Evolutionary conservation across 2,329 filamentous ascomycete species (phyloP), one percentile per base, ranked within the genome.

Genomic region (Blastomyces gilchristii): DNA sequence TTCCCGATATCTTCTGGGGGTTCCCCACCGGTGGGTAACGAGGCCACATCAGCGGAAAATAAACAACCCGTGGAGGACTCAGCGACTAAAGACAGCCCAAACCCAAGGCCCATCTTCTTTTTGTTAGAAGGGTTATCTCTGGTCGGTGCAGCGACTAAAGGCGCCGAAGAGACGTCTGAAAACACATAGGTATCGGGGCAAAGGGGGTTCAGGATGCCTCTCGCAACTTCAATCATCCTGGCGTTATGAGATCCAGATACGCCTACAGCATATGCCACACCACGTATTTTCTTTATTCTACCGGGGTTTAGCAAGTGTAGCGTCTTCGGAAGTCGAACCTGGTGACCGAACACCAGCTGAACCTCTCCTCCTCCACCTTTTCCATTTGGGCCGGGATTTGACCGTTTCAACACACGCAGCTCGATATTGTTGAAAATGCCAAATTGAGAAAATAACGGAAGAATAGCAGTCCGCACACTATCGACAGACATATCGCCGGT

Each of bases 161-260:
- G 83, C 12, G 86, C 84, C 56, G 80, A 79, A 25, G 83, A 83
- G 12, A 87, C 81, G 69, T 88, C 86, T 12, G 85, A 86, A 75
- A 87, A 96, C 67, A 99, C 87, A 74, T 97, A 94, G 53, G 96
- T 93, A 72, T 99, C 94, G 7, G 88, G 85, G 3, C 90, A 87
- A 63, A 99, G 82, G 4, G 86, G 82, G 74, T 99, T 99, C 57
- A 99, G 81, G 12, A 99, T 83, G 58, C 91, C 91, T 69, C 93
- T 83, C 12, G 92, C 91, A 2, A 88, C 85, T 71, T 96, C 90
- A 71, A 97, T 99, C 89, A 97, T 95, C 67, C 94, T 84, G 66
- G 88, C 90, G 73, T 97, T 99, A 75, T 97, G 97, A 59, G 88
- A 91, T 0, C 90, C 93, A 12, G 90, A 89, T 0, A 97, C 92